Evolutionary conservation across 306 rosid species (phyloP), one percentile per base, ranked within the genome.

Genomic region (Acacia melanoxylon): DNA sequence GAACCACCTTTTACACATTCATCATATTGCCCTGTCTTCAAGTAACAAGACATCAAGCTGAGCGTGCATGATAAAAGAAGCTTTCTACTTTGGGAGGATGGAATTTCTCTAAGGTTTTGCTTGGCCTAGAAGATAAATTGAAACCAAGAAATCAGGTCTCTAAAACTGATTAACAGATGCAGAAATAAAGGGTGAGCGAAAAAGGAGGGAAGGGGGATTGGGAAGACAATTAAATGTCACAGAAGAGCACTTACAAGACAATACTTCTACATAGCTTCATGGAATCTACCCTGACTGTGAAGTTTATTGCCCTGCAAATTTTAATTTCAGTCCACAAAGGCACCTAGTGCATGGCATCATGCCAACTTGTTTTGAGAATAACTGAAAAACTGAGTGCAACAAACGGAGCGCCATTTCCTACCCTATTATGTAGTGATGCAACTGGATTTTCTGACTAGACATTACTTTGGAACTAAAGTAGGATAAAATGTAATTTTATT

Each of bases 41-140:
- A 85, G 92, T 92, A 93, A 84, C 99, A 96, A 74, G 98, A 91
- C 98, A 93, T 96, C 92, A 88, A 87, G 88, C 93, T 96, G 79
- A 93, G 99, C 2, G 99, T 92, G 88, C 98, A 91, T 13, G 99
- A 98, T 92, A 87, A 74, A 85, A 81, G 85, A 82, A 96, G 89
- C 56, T 89, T 76, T 82, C 82, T 90, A 84, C 97, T 92, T 88
- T 90, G 88, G 41, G 89, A 89, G 44, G 94, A 84, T 83, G 97
- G 92, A 83, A 89, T 79, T 25, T 86, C 91, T 79, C 80, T 87
- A 58, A 92, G 85, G 89, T 93, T 95, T 75, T 91, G 89, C 92
- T 93, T 95, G 54, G 99, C 98, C 99, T 95, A 78, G 16, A 82
- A 86, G 85, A 25, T 61, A 84, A 41, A 78, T 62, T 12, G 31